phyloP scores from a whole-genome alignment of 345 rosid species.

The Orychophragmus violaceus region DNA sequence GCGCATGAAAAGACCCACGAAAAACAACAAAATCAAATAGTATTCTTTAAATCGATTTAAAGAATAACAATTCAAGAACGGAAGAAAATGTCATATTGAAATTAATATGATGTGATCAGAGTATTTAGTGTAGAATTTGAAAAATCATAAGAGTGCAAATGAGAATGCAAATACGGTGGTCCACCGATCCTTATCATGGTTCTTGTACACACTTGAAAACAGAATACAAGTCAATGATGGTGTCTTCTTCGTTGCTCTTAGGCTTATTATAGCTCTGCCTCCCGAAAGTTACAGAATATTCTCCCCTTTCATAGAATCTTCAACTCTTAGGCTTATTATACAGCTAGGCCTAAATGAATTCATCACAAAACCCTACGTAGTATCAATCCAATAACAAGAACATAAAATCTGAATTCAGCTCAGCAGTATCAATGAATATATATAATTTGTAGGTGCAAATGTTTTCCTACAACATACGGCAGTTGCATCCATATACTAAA shows the following conservation, averaged over 20 bases:
- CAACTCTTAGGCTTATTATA: too few species aligned
- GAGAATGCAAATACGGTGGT: constrained; percentile 12
- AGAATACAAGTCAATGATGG: constrained; percentile 8
- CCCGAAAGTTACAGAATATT: constrained; percentile 2
- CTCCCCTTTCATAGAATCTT: neutral
- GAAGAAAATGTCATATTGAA: neutral
- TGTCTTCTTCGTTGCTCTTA: neutral
- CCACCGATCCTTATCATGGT: constrained; percentile 13
- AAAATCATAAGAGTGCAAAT: neutral
- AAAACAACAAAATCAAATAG: neutral
- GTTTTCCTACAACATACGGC: neutral
- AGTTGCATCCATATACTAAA: neutral
- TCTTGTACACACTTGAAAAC: constrained; percentile 25
- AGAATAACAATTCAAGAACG: neutral
- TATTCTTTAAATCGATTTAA: neutral
- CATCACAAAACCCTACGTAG: neutral
- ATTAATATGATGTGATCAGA: neutral
- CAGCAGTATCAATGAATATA: neutral
- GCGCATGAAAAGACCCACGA: neutral
- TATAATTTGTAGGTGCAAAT: neutral
- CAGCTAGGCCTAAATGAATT: neutral
- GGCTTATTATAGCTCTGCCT: constrained; percentile 3
- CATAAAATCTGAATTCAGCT: neutral
- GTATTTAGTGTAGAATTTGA: neutral
- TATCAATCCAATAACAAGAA: neutral